Base-by-base conservation (phyloP, 495 filamentous ascomycete species). In the Hypoxylon fuscum region DNA sequence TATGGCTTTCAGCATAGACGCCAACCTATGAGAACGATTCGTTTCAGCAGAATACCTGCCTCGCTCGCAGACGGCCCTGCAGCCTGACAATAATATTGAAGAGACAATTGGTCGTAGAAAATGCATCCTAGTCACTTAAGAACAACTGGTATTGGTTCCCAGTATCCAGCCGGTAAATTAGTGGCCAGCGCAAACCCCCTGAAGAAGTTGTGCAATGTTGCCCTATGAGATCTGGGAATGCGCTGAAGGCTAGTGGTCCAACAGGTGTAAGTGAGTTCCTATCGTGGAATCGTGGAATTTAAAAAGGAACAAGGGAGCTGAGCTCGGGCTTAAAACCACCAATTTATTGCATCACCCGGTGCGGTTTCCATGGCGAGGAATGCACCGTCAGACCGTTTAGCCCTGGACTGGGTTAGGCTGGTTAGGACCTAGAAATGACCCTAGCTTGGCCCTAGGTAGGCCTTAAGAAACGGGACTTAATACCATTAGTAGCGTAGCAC, bases 131-230 rank as follows among this genome's bases (percentile, higher is more conserved):
- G 61, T 38, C 34, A 8, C 15, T n/a, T 47, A 45, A 32, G 7
- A 42, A 23, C 9, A 4, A 23, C 29, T 48, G 10, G 35, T 37
- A 60, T 65, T 65, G 49, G 55, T 22, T 51, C 29, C 17, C 9
- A 46, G 14, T 31, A 55, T 50, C 48, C 55, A 56, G 38, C 59
- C 44, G 64, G 54, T 55, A 68, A 55, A 68, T 68, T 68, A 60
- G 54, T 60, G 55, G 59, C 46, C 17, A 29, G 23, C 50, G 34
- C 10, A 53, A n/a, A 40, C 22, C 59, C 55, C 64, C 59, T 63
- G 48, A 58, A 63, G 37, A 49, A 14, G 37, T 41, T 49, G 45
- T 48, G 52, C 47, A 48, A 14, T 56, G 34, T 43, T 29, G 64
- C 64, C 64, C 64, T 67, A 67, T 62, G 58, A 62, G 57, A 66